These are phyloP conservation scores for Simplicillium aogashimaense DNA, from an alignment of 2,329 filamentous ascomycete genomes.

Conservation along the genomic window DNA sequence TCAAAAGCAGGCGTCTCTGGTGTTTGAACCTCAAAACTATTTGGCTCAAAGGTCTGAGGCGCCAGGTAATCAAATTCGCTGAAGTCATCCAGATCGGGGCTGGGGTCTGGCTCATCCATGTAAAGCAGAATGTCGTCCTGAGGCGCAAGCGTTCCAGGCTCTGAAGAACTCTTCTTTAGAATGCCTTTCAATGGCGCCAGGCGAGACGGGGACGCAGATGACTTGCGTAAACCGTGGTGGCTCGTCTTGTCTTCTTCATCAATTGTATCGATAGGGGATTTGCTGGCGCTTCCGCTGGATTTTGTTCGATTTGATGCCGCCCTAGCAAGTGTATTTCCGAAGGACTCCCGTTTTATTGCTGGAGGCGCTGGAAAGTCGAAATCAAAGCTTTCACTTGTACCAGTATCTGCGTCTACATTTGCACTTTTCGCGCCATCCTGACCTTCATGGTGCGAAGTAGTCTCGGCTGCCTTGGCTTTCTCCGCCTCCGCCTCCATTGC, in stretches of 20 bases:
- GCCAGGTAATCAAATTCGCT: slow-evolving; percentile 16
- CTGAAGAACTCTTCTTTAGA: slow-evolving; percentile 10
- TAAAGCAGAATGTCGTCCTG: slow-evolving; percentile 13
- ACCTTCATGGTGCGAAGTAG: too few relatives aligned
- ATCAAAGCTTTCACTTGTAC: slow-evolving; percentile 17
- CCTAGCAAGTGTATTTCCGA: slow-evolving; percentile 1
- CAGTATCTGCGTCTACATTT: slow-evolving; percentile 18
- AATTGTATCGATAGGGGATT: slow-evolving; percentile 1
- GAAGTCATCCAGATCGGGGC: slow-evolving; percentile 28
- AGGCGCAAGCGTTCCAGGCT: slow-evolving; percentile 7
- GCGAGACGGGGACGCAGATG: background rate
- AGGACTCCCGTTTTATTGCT: slow-evolving; percentile 13
- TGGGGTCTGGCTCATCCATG: slow-evolving; percentile 22
- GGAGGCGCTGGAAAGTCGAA: slow-evolving; percentile 25
- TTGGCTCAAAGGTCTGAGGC: background rate
- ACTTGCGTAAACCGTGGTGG: background rate
- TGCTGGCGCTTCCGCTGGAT: slow-evolving; percentile 1
- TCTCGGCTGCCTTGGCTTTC: slow-evolving; percentile 5
- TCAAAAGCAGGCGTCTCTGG: background rate
- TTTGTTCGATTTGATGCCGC: background rate
- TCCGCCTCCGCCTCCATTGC: slow-evolving; percentile 30
- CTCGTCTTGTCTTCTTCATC: background rate
- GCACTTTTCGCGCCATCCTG: slow-evolving; percentile 4
- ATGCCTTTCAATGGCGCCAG: background rate
- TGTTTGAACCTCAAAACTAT: background rate